These are phyloP conservation scores for Lentinus tigrinus DNA, from an alignment of 768 basidiomycete genomes.

Conservation along the genomic window DNA sequence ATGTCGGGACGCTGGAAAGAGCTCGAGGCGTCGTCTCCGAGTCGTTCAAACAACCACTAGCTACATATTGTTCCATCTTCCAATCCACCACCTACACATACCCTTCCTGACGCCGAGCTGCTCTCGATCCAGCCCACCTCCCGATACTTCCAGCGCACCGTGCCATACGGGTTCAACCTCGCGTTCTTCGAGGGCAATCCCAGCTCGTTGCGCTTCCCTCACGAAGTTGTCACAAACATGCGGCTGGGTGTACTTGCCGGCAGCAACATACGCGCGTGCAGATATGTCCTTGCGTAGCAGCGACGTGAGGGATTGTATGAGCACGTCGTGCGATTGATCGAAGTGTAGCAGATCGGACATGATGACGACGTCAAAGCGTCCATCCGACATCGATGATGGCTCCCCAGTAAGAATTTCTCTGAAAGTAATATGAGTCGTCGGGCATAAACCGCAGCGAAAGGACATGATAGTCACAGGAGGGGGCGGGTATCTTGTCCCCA, in stretches of 20 bases:
- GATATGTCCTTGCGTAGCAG: constrained; percentile 44
- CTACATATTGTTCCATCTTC: constrained; percentile 39
- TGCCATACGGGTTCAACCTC: constrained; percentile 42
- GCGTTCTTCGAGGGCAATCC: constrained; percentile 50
- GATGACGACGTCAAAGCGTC: constrained; percentile 57
- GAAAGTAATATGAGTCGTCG: background rate
- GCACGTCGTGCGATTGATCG: constrained; percentile 53
- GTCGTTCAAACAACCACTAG: no score
- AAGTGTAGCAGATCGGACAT: constrained; percentile 77
- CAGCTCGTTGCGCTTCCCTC: constrained; percentile 34
- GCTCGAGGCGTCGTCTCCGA: no score
- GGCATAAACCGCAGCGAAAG: constrained; percentile 3
- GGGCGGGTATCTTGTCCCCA: constrained; percentile 56
- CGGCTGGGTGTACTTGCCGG: constrained; percentile 59
- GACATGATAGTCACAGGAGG: constrained; percentile 44
- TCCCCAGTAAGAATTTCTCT: background rate
- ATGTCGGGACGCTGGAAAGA: no score
- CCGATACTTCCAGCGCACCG: constrained; percentile 43
- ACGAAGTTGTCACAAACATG: constrained; percentile 57
- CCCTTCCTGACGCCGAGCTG: constrained; percentile 52
- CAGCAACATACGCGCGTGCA: constrained; percentile 56
- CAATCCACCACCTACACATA: constrained; percentile 66
- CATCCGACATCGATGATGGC: background rate
- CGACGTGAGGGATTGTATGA: constrained; percentile 48
- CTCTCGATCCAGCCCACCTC: constrained; percentile 42